Conservation (phyloP, 2,329 filamentous ascomycete species). For the Fusarium sp. region DNA sequence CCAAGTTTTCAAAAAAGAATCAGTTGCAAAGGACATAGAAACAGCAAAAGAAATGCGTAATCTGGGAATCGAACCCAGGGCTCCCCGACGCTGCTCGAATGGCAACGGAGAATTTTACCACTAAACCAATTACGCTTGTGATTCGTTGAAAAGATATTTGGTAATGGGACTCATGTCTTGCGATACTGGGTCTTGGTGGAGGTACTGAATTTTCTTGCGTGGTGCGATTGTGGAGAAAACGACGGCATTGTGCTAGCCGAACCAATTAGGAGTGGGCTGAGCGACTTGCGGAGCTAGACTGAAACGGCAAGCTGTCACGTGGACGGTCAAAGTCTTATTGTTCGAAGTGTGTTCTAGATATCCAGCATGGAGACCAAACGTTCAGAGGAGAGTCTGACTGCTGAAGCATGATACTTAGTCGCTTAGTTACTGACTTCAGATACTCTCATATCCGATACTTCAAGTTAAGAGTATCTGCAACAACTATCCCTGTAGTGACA, state of each 20-base stretch:
- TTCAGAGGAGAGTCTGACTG: background rate
- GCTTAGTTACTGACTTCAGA: fast-evolving
- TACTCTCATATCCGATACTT: background rate
- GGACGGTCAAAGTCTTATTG: background rate
- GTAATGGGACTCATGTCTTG: background rate
- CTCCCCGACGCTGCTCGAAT: conserved; percentile 21
- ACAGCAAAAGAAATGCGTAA: conserved; percentile 5
- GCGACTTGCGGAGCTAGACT: background rate
- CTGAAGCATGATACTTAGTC: fast-evolving
- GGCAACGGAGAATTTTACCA: conserved; percentile 31
- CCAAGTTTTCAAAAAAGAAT: background rate
- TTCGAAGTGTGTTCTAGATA: background rate
- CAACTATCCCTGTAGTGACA: background rate
- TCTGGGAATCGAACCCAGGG: conserved; percentile 32
- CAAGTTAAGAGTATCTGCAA: fast-evolving
- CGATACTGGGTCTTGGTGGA: conserved; percentile 5
- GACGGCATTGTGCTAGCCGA: background rate
- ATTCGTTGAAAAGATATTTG: background rate
- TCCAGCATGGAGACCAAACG: no score
- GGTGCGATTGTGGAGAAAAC: background rate
- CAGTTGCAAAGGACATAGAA: background rate
- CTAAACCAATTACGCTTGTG: conserved; percentile 30
- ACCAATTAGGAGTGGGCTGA: background rate
- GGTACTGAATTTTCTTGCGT: background rate
- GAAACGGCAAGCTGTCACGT: background rate